Percentiles rank a stretch among this genome's conserved stretches.
Conservation (phyloP, 2,329 filamentous ascomycete genomes). For the Graphilbum ipis-grandicollis region DNA sequence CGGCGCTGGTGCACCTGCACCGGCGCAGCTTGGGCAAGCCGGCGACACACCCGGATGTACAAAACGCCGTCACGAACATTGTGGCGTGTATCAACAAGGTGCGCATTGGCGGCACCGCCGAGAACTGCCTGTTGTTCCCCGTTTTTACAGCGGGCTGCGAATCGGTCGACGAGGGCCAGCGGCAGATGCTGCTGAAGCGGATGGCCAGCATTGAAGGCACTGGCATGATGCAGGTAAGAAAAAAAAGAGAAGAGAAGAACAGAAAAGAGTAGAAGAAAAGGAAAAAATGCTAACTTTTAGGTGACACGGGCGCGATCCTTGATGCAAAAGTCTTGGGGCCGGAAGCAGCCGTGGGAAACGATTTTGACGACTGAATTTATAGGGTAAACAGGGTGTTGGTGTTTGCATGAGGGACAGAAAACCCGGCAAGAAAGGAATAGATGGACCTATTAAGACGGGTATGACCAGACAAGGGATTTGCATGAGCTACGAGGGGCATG, state of each 20-base stretch:
- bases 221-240: constrained; percentile 61
- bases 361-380: background rate
- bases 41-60: constrained; percentile 40
- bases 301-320: background rate
- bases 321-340: background rate
- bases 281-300: background rate
- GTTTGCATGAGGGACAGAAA: no score
- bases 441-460: no score
- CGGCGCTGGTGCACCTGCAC: constrained; percentile 58
- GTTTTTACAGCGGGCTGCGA: constrained; percentile 75
- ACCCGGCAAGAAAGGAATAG: no score
- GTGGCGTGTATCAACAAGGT: constrained; percentile 44
- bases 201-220: constrained; percentile 52
- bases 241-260: no score
- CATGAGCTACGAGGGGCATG: no score
- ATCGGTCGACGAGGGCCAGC: constrained; percentile 35
- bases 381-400: background rate
- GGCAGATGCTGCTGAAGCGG: constrained; percentile 44
- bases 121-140: constrained; percentile 61
- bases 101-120: constrained; percentile 48
- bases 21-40: constrained; percentile 52
- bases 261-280: background rate
- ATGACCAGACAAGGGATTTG: no score
- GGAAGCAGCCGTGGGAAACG: background rate
- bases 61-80: constrained; percentile 44